Percentiles rank a stretch among this genome's conserved stretches.
phyloP scores from a whole-genome alignment of 345 rosid species.

The Camelina neglecta region DNA sequence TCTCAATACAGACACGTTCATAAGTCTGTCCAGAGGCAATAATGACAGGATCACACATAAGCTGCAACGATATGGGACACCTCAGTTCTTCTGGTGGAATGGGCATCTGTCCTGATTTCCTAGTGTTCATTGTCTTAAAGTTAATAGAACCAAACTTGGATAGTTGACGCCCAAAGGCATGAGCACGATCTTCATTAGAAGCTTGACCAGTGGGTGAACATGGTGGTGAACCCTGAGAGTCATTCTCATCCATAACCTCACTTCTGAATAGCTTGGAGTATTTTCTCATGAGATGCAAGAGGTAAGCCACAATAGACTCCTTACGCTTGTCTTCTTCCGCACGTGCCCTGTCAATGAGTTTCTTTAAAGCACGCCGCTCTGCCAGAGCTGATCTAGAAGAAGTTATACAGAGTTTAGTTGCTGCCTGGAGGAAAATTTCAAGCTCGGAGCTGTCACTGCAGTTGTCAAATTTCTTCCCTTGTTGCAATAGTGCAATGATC shows the following conservation, averaged over 20 bases:
- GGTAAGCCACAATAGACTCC: conserved; percentile 92
- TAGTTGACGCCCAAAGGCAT: conserved; percentile 74
- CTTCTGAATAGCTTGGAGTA: conserved; percentile 89
- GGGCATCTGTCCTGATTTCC: conserved; percentile 70
- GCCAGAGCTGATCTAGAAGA: conserved; percentile 90
- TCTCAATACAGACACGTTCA: conserved; percentile 89
- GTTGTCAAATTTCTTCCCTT: conserved; percentile 77
- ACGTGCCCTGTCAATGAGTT: conserved; percentile 91
- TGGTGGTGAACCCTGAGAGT: conserved; percentile 89
- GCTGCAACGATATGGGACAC: conserved; percentile 93
- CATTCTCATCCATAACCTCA: conserved; percentile 81
- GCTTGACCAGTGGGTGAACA: conserved; percentile 79
- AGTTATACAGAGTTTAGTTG: conserved; percentile 71
- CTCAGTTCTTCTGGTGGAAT: conserved; percentile 93
- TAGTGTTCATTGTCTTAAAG: conserved; percentile 53
- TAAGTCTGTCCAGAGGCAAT: conserved; percentile 98
- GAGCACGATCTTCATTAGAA: conserved; percentile 59
- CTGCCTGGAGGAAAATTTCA: conserved; percentile 85
- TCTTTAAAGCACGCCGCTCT: conserved; percentile 91
- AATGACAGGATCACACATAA: conserved; percentile 93
- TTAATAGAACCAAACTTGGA: conserved; percentile 78
- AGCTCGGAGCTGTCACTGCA: conserved; percentile 70
- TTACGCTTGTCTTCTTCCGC: conserved; percentile 93
- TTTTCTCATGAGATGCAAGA: conserved; percentile 90
- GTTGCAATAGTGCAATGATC: conserved; percentile 79